Conservation (phyloP, 176 grass and related monocot species). For the Areca catechu region DNA sequence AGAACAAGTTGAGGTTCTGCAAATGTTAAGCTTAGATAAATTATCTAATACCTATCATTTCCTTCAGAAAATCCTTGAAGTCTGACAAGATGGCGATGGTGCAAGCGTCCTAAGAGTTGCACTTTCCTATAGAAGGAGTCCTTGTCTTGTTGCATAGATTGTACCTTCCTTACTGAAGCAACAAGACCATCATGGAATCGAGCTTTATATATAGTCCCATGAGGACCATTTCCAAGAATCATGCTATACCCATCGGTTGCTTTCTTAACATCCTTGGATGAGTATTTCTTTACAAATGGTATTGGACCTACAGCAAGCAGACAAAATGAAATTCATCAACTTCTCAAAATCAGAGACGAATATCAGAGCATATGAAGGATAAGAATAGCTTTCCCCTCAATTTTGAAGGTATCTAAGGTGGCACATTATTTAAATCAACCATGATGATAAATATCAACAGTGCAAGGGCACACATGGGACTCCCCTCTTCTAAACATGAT, state of each 20-base stretch:
- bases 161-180: constrained; percentile 42
- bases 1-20: too few relatives aligned
- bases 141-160: constrained; percentile 14
- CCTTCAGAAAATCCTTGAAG: constrained; percentile 67
- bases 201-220: constrained; percentile 58
- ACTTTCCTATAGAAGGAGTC: constrained; percentile 52
- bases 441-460: too few relatives aligned
- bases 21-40: too few relatives aligned
- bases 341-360: too few relatives aligned
- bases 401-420: too few relatives aligned
- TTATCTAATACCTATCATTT: constrained; percentile 29
- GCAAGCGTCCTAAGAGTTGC: constrained; percentile 60
- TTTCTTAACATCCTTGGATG: constrained; percentile 54
- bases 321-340: not conserved
- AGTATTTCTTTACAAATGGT: constrained; percentile 60
- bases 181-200: constrained; percentile 64
- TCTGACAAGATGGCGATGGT: constrained; percentile 80
- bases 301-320: constrained; percentile 29
- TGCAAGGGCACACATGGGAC: too few relatives aligned
- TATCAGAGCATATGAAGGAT: too few relatives aligned
- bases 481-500: too few relatives aligned
- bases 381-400: too few relatives aligned
- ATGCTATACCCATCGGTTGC: constrained; percentile 69
- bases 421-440: too few relatives aligned
- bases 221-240: constrained; percentile 33